Conservation (phyloP, 805 yeast species). For the Hanseniaspora hatyaiensis region DNA sequence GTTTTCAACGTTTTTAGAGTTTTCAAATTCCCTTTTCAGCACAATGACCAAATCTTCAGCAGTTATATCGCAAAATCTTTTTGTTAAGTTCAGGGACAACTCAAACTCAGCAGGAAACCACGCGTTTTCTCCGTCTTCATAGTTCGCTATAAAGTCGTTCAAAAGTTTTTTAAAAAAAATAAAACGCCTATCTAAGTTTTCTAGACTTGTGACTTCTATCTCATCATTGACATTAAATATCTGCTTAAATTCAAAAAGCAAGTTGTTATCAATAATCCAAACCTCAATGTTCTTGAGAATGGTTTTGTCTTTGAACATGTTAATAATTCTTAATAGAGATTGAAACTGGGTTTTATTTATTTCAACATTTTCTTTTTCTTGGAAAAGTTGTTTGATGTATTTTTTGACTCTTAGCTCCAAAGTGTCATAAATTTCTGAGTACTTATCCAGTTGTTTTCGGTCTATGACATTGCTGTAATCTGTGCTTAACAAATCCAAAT, state of each 20-base stretch:
- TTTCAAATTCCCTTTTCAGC: conserved; percentile 33
- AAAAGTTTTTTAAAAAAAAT: conserved; percentile 68
- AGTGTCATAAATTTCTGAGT: conserved; percentile 23
- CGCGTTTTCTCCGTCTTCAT: conserved; percentile 26
- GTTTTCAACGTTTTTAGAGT: conserved; percentile 25
- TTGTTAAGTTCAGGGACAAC: conserved; percentile 49
- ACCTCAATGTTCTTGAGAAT: conserved; percentile 48
- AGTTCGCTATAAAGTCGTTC: conserved; percentile 43
- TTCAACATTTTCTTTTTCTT: conserved; percentile 23
- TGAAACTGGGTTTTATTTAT: conserved; percentile 15
- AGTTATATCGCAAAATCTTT: conserved; percentile 57
- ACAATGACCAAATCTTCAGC: conserved; percentile 51
- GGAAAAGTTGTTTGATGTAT: conserved; percentile 19
- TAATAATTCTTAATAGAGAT: not conserved
- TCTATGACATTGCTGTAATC: conserved; percentile 76
- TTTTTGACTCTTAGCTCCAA: conserved; percentile 23
- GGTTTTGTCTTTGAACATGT: conserved; percentile 29
- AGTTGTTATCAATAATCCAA: conserved; percentile 56
- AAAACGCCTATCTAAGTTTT: conserved; percentile 70
- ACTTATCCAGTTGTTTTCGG: conserved; percentile 26
- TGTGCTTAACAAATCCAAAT: conserved; percentile 25
- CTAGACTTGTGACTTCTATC: conserved; percentile 82
- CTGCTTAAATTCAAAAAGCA: conserved; percentile 58
- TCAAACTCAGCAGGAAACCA: conserved; percentile 65
- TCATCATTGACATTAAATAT: conserved; percentile 63